Base-by-base conservation (phyloP, 768 basidiomycete genomes). In the Boletus vermiculosoides region DNA sequence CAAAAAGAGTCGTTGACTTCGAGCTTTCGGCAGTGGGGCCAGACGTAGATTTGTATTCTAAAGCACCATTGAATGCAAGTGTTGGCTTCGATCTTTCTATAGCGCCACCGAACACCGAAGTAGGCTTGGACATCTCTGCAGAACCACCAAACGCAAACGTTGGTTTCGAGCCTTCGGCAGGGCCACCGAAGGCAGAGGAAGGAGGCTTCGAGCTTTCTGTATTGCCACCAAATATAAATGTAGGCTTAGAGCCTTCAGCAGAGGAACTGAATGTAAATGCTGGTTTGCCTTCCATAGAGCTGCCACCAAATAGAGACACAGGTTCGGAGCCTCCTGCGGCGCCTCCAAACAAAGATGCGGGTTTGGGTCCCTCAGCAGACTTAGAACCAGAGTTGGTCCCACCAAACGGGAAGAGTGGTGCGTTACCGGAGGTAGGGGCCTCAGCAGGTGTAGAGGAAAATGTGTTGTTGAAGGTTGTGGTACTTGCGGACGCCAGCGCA, bases 341-440 rank as follows among this genome's bases (percentile, higher is more conserved):
- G 40, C 58, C 58, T 20, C 66, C 61, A 50, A 65, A 70, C 33
- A 55, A 49, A n/a, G 58, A 33, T 16, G 63, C 44, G 11, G 61
- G 46, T 33, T 65, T 64, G 31, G 62, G 23, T 41, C 16, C 63
- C 44, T 60, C 66, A 4, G 31, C 40, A 18, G 63, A 52, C n/a
- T 56, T 67, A 15, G 63, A 60, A 48, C 58, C 50, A 36, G 55
- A 34, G 25, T 53, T 57, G 45, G 36, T 11, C 33, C 57, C 67
- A 45, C 62, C 53, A 48, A 66, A 66, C 42, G 71, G 57, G 47
- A 69, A 64, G 7, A 52, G 30, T 20, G 62, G 51, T 20, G 44
- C 15, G 18, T 50, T 63, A 22, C 51, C 57, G 33, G 58, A 56
- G 30, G 56, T 45, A 48, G 66, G 57, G 34, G 63, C 41, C 13